phyloP scores from a whole-genome alignment of 345 rosid species.

The Lepidium aucheri region DNA sequence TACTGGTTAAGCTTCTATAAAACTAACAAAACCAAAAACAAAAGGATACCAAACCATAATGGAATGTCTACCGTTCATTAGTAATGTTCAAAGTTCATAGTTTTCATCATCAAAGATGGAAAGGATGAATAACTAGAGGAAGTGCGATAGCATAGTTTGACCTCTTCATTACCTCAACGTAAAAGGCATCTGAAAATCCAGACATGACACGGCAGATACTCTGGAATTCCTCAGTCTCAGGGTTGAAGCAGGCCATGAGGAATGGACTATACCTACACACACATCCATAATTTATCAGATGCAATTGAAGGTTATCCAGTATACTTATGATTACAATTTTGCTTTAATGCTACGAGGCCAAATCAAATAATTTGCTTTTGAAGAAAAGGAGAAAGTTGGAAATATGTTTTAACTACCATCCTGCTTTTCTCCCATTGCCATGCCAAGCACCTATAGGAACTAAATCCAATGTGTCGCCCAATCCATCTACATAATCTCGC shows the following conservation, averaged over 20 bases:
- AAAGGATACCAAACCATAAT: background rate
- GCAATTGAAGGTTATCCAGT: background rate
- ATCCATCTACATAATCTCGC: constrained; percentile 78
- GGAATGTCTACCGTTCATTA: background rate
- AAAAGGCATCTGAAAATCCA: constrained; percentile 82
- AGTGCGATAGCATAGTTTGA: background rate
- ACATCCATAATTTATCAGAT: background rate
- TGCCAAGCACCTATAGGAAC: constrained; percentile 96
- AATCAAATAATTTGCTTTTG: background rate
- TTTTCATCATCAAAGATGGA: background rate
- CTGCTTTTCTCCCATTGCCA: constrained; percentile 90
- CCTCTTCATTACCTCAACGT: constrained; percentile 46
- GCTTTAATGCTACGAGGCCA: background rate
- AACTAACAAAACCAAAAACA: background rate
- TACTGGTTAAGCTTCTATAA: background rate
- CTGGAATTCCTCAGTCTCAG: constrained; percentile 75
- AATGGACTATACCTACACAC: constrained; percentile 79
- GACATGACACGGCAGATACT: constrained; percentile 93
- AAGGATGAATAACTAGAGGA: background rate
- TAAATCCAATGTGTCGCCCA: constrained; percentile 79
- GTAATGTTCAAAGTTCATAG: background rate
- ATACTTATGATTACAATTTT: background rate
- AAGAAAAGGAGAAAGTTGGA: background rate
- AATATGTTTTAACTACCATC: constrained; percentile 47
- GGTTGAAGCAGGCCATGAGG: constrained; percentile 85